Evolutionary conservation across 2,329 filamentous ascomycete species (phyloP), one percentile per base, ranked within the genome.

Genomic region (Arthrobotrys musiformis): DNA sequence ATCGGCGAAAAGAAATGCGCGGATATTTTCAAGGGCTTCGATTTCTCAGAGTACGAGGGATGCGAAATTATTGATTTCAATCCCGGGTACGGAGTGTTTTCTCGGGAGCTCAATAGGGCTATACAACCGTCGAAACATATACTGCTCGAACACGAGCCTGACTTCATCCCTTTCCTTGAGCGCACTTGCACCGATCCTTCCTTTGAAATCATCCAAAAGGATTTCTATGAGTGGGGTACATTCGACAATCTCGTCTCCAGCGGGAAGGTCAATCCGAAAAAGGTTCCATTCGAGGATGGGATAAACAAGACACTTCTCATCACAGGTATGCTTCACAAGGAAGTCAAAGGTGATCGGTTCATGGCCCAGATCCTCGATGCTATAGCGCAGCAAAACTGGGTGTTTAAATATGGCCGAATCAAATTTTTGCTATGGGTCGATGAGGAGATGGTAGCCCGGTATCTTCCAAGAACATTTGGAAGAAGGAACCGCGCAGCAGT

Each of bases 61-160:
- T 93, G 94, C 84, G 93, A 97, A 81, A 87, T 98, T 50, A 85
- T 99, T 80, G 94, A 98, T 82, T 85, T 97, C 69, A 93, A 94
- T 82, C 94, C 94, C 0, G 93, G 93, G 13, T 85, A 85, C 0
- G 93, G 93, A 7, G 66, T 97, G 1, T 95, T 91, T 89, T 97
- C 94, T 35, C 85, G 86, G 28, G 92, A 91, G 81, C 85, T 98
- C 0, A 90, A 97, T 82, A 86, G 92, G 0, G 85, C 88, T 52
- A 86, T 99, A 6, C 85, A 93, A 81, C 94, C 94, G 3, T 90
- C 93, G 70, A 90, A 89, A 4, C 95, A 99, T 84, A 85, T 97
- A 50, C 86, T 99, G 46, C 86, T 97, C 83, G 94, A 98, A 81
- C 89, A 90, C 1, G 88, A 92, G 35, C 82, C 85, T 0, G 81